Conservation (phyloP, 2,329 filamentous ascomycete genomes). For the Septoria linicola region DNA sequence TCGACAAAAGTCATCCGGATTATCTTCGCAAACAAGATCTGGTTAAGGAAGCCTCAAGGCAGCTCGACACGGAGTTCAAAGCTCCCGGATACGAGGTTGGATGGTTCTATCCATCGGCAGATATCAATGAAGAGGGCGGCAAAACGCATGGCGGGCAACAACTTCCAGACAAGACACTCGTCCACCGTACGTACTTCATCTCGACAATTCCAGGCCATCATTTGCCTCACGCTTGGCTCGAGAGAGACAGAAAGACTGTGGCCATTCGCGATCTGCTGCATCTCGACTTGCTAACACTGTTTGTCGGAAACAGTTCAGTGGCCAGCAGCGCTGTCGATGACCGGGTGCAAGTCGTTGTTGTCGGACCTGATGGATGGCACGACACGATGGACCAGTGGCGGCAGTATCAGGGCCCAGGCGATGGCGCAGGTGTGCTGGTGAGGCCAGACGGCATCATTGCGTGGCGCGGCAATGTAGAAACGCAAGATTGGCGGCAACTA, state of each 20-base stretch:
- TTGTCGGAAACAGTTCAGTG: not conserved
- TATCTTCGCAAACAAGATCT: not conserved
- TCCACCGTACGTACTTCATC: not conserved
- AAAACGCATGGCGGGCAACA: not conserved
- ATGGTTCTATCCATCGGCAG: not conserved
- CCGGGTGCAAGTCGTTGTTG: not conserved
- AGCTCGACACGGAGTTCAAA: not conserved
- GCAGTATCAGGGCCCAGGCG: not conserved
- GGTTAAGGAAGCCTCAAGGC: not conserved
- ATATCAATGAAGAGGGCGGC: not conserved
- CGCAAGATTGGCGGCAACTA: not conserved
- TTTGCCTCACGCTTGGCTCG: not conserved
- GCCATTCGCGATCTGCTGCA: constrained; percentile 3
- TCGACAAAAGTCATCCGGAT: not conserved
- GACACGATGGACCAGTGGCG: not conserved
- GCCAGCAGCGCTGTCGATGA: not conserved
- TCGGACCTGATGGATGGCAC: not conserved
- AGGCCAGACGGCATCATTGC: constrained; percentile 8
- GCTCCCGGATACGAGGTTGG: not conserved
- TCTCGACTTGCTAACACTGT: not conserved
- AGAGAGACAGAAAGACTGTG: not conserved
- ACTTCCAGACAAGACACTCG: not conserved
- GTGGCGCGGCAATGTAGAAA: not conserved
- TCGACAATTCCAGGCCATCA: constrained; percentile 6
- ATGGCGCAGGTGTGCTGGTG: not conserved